Base-by-base conservation (phyloP, 2,329 filamentous ascomycete genomes). In the Penicillium sp. region DNA sequence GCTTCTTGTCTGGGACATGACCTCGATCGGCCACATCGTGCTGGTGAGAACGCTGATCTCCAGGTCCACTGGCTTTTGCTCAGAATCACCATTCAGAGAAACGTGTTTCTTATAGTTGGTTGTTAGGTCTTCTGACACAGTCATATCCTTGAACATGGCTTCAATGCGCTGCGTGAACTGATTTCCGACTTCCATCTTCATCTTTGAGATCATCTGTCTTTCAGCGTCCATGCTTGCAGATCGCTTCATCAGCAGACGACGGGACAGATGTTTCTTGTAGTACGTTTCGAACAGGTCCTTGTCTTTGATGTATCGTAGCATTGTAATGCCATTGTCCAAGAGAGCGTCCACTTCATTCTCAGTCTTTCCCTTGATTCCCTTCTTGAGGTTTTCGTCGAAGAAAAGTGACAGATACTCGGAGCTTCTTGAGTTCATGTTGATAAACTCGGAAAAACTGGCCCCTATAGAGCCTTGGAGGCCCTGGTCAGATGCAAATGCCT, bases 101-200 rank as follows among this genome's bases (percentile, higher is more conserved):
- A 86, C 85, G 58, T 93, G 84, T 14, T 83, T 81, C 60, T 87
- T 88, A 76, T 95, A 97, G 52, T 83, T 85, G 11, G 85, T 76
- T 0, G 89, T 91, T 24, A 97, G 81, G 60, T 96, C 93, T 50
- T 88, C 86, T 0, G 92, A 97, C 11, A 92, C 86, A 14, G 88
- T 85, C 84, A 97, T 92, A 67, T 99, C 94, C 74, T 92, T 92
- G 79, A 99, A 97, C 92, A 99, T 97, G 60, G 92, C 89, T 69
- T 99, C 94, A 42, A 99, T 85, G 70, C 95, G 96, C 67, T 85
- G 80, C 0, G 94, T 97, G 71, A 97, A 97, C 62, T 92, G 88
- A 71, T 95, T 96, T 38, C 94, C 94, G 48, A 97, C 85, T 71
- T 97, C 93, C 68, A 94, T 85, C 81, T 97, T 97, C 92, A 99